Evolutionary conservation across 805 yeast genomes (phyloP), one percentile per base, ranked within the genome.

Genomic region (Ogataea sp.): DNA sequence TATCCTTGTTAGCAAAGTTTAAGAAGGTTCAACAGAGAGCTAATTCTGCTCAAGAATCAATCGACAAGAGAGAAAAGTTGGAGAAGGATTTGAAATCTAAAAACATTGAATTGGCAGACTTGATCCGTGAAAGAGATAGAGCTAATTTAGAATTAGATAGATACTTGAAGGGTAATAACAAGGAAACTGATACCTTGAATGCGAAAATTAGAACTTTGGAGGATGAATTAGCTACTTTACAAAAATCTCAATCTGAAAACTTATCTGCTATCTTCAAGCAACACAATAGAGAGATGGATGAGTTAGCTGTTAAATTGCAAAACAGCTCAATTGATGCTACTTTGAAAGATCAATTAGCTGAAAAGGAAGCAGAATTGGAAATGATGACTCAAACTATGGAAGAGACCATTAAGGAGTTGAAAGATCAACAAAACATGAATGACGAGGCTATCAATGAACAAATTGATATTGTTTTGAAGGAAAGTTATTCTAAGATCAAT

Each of bases 61-160:
- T 88, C 45, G 83, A 83, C 46, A 83, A 79, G 59, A 78, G 88
- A 48, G 96, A 88, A 52, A 77, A 76, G 53, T 62, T 83, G 28
- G 96, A 88, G 53, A 73, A 83, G 40, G 96, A 88, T 43, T 65
- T 87, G 58, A 87, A 85, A 56, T 73, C 89, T 13, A 88, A 88
- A 61, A 87, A 85, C 55, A 70, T 87, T 33, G 96, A 87, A 59
- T 69, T 87, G 44, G 95, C 95, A 1, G 95, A 86, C 50, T 70
- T 87, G 50, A 88, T 88, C 41, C 73, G 93, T 44, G 96, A 87
- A 56, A 76, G 96, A 42, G 96, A 87, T 55, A 72, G 95, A 36
- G 94, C 95, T 1, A 73, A 90, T 52, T 67, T 87, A 48, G 96
- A 87, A 43, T 62, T 86, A 32, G 95, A 85, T 46, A 72, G 84